Evolutionary conservation across 805 yeast genomes (phyloP).

Genomic region (Danielia reshetovae): DNA sequence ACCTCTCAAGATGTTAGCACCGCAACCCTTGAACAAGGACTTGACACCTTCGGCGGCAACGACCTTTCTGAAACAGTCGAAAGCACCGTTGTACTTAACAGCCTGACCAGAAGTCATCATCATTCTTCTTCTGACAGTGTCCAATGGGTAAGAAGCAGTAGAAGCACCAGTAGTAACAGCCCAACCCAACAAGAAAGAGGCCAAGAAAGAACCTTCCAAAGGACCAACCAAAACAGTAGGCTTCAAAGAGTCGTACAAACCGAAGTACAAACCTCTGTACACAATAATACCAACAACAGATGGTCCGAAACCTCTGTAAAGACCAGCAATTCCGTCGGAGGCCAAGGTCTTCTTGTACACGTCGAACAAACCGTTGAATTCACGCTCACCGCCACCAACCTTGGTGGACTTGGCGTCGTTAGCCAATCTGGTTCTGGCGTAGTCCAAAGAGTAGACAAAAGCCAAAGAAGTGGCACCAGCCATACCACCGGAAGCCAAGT

Average conservation of each 20-base stretch:
- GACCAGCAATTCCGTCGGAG: conserved; percentile 96
- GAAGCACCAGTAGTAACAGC: conserved; percentile 97
- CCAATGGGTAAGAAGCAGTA: conserved; percentile 98
- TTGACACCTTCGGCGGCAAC: conserved; percentile 93
- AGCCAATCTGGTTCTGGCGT: conserved; percentile 98
- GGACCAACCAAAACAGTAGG: conserved; percentile 93
- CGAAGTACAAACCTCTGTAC: conserved; percentile 99
- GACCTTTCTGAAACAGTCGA: conserved; percentile 87
- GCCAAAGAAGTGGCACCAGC: conserved; percentile 95
- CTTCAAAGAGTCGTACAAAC: conserved; percentile 94
- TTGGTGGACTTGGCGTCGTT: conserved; percentile 92
- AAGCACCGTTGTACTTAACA: conserved; percentile 92
- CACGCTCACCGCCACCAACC: conserved; percentile 80
- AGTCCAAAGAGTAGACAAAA: conserved; percentile 95
- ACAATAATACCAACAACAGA: conserved; percentile 96
- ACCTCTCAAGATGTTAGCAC: conserved; percentile 99
- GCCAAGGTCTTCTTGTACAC: conserved; percentile 95
- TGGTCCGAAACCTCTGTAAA: conserved; percentile 99
- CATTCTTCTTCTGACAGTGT: conserved; percentile 99
- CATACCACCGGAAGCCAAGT: conserved; percentile 97
- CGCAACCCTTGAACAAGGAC: conserved; percentile 98
- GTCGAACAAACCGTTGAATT: conserved; percentile 95
- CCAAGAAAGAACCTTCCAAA: conserved; percentile 89
- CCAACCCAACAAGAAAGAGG: conserved; percentile 97
- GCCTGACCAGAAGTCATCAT: conserved; percentile 99